Percentiles rank a stretch among this genome's conserved stretches.
Evolutionary conservation across 208 protist species (phyloP).

Genomic region (Spongospora subterranea): DNA sequence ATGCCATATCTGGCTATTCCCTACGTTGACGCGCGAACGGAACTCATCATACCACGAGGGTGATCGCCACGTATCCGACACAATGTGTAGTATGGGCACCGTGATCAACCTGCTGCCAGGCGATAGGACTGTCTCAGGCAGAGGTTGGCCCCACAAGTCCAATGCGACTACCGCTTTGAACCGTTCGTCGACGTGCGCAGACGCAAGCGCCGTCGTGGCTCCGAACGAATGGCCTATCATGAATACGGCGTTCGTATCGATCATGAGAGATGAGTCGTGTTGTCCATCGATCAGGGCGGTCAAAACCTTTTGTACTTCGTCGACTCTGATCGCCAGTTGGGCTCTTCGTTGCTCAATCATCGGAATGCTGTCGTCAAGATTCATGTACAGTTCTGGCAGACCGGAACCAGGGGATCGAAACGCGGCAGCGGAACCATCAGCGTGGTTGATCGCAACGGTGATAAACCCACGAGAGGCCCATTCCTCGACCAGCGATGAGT

Average conservation of each 20-base stretch:
- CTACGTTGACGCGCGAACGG: background rate
- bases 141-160: background rate
- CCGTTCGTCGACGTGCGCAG: background rate
- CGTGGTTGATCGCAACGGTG: conserved; percentile 30
- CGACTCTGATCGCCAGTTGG: background rate
- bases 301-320: background rate
- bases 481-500: conserved; percentile 41
- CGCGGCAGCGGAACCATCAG: conserved; percentile 24
- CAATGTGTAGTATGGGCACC: background rate
- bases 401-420: background rate
- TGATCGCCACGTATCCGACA: background rate
- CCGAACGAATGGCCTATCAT: conserved; percentile 37
- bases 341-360: background rate
- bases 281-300: background rate
- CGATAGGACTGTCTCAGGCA: background rate
- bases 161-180: background rate
- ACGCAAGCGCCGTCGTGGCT: background rate
- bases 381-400: background rate
- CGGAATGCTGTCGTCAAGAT: background rate
- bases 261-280: background rate
- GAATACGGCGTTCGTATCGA: conserved; percentile 1
- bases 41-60: background rate
- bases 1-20: background rate
- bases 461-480: conserved; percentile 39
- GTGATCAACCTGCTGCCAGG: background rate